Base-by-base conservation (phyloP, 257 asterid genomes). In the Gentiana macrophylla region DNA sequence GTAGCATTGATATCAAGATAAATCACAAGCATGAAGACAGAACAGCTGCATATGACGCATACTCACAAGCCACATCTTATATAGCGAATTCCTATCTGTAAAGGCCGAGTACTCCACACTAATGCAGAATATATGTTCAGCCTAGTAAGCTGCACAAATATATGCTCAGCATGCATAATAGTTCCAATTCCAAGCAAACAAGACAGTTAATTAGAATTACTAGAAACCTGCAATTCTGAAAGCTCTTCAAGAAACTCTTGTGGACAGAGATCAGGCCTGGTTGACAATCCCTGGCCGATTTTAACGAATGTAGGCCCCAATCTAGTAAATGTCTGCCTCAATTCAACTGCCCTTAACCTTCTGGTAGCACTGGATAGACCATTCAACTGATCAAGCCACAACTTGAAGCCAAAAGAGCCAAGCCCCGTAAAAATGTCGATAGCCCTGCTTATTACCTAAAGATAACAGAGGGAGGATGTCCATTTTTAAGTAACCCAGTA, bases 231-330 rank as follows among this genome's bases (percentile, higher is more conserved):
- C 74, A 92, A 69, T 70, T 79, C 67, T 43, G 97, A 68, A 47
- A 92, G 94, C 85, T 92, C 97, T 71, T 92, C 99, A 37, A 92
- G 83, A 70, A 73, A 92, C 52, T 61, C 65, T 5, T 95, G 83
- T 0, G 97, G 99, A 65, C 99, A 92, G 57, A 92, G 79, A 67
- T 92, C 99, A 46, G 99, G 99, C 61, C 99, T 73, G 54, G 97
- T 85, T 59, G 99, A 88, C 68, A 92, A 76, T n/a, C 98, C 98
- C 75, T 92, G 98, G 6, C 98, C 97, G 56, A 92, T 74, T 74
- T 88, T 92, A 60, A 92, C 95, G 63, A 92, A 92, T 56, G 98
- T 92, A 55, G 98, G 98, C 2, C 98, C 98, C 72, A 92, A 71
- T 63, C 77, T 74, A n/a, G 93, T 92, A 65, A 85, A 81, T 12